Percentiles rank a stretch among this genome's conserved stretches.
phyloP scores from a whole-genome alignment of 2,329 filamentous ascomycete genomes.

The Aspergillus sojae region DNA sequence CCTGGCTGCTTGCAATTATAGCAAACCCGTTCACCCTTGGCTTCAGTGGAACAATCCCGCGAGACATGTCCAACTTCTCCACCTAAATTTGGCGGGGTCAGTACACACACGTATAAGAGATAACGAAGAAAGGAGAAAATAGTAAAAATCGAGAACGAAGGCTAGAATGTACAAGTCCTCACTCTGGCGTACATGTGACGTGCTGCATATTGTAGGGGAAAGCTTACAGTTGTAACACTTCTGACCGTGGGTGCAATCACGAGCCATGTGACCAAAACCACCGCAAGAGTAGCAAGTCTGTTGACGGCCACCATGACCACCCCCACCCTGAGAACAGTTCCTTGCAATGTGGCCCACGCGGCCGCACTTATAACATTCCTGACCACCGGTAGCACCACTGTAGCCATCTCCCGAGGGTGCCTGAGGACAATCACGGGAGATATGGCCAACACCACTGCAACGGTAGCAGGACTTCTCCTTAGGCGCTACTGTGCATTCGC shows the following conservation, averaged over 20 bases:
- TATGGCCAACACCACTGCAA: constrained; percentile 78
- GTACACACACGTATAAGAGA: not conserved
- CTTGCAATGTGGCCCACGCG: constrained; percentile 94
- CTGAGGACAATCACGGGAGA: constrained; percentile 75
- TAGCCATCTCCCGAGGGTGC: constrained; percentile 50
- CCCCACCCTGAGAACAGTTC: constrained; percentile 56
- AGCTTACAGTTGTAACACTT: constrained; percentile 97
- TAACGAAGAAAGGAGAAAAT: not conserved
- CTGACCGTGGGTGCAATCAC: constrained; percentile 97
- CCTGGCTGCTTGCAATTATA: constrained; percentile 91
- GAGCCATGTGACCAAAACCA: constrained; percentile 94
- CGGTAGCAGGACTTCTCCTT: constrained; percentile 77
- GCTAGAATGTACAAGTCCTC: not conserved
- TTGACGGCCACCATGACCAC: constrained; percentile 57
- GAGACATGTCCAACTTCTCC: constrained; percentile 92
- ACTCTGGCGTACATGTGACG: not conserved
- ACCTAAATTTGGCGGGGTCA: constrained; percentile 45
- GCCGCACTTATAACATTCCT: constrained; percentile 98
- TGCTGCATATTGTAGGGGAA: not conserved
- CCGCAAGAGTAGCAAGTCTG: constrained; percentile 99
- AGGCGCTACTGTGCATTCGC: constrained; percentile 85
- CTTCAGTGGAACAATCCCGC: constrained; percentile 93
- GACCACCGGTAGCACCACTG: constrained; percentile 51
- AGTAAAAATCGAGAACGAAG: not conserved
- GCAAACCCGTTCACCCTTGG: constrained; percentile 90